Conservation (phyloP, 768 basidiomycete genomes). For the Mrakia blollopis region DNA sequence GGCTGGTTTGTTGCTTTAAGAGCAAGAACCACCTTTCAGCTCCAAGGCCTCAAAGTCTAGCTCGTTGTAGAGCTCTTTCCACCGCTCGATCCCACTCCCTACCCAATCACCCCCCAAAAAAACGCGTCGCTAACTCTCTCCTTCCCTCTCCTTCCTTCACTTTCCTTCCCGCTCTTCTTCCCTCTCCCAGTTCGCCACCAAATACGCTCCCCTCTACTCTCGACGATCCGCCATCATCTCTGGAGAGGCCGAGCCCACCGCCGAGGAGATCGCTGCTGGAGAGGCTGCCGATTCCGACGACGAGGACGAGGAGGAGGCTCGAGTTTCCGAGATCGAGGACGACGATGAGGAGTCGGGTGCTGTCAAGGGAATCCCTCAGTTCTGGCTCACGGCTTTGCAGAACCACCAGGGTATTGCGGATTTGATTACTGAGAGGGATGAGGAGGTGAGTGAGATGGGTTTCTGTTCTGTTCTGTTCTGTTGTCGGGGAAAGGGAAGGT, state of each 20-base stretch:
- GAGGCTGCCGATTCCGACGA: slow-evolving; percentile 64
- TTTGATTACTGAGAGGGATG: slow-evolving; percentile 90
- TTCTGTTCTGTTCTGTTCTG: no score
- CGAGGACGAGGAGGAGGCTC: slow-evolving; percentile 55
- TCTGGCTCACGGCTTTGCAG: slow-evolving; percentile 94
- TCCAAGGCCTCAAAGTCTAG: no score
- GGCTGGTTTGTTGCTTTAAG: no score
- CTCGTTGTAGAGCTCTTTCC: no score
- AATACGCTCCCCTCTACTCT: slow-evolving; percentile 68
- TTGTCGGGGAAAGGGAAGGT: background rate
- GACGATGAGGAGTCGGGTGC: slow-evolving; percentile 38
- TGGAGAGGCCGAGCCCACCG: slow-evolving; percentile 65
- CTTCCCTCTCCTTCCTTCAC: background rate
- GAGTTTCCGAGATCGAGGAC: slow-evolving; percentile 35
- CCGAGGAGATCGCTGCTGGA: slow-evolving; percentile 78
- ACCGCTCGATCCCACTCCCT: no score
- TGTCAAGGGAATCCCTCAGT: slow-evolving; percentile 71
- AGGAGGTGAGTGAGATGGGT: slow-evolving; percentile 47
- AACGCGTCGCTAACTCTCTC: background rate
- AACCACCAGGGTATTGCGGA: slow-evolving; percentile 73
- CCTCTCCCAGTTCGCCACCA: slow-evolving; percentile 45
- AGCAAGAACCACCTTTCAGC: no score
- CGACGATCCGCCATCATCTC: slow-evolving; percentile 78
- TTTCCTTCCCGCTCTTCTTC: background rate
- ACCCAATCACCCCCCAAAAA: no score